Evolutionary conservation across 768 basidiomycete species (phyloP).

Genomic region (Rhizopogon vinicolor): DNA sequence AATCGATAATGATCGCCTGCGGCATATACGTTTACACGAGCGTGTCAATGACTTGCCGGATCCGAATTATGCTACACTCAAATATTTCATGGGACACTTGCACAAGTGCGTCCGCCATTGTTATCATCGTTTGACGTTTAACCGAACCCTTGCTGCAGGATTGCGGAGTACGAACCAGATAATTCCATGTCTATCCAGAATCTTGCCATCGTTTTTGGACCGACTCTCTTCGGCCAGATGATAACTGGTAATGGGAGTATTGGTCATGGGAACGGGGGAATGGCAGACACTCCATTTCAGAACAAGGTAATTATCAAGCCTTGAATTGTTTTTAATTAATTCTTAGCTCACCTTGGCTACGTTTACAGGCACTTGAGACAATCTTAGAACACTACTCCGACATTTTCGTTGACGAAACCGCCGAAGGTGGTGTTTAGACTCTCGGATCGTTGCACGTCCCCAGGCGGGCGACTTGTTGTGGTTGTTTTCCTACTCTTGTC

Average conservation of each 20-base stretch:
- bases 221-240: conserved; percentile 83
- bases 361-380: conserved; percentile 81
- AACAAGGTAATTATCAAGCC: conserved; percentile 48
- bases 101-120: conserved; percentile 54
- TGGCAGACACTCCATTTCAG: conserved; percentile 69
- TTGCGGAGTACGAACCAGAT: conserved; percentile 65
- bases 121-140: neutral
- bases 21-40: conserved; percentile 95
- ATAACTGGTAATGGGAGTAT: conserved; percentile 39
- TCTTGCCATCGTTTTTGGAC: conserved; percentile 94
- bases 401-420: conserved; percentile 90
- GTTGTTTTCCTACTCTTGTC: conserved; percentile 14
- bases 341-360: neutral
- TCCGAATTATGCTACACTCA: conserved; percentile 96
- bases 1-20: conserved; percentile 90
- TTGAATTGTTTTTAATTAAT: neutral
- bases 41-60: conserved; percentile 97
- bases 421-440: conserved; percentile 37
- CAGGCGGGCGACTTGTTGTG: conserved; percentile 8
- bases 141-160: conserved; percentile 37
- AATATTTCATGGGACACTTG: conserved; percentile 92
- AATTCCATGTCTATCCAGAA: conserved; percentile 95
- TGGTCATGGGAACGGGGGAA: conserved; percentile 46
- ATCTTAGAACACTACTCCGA: conserved; percentile 92
- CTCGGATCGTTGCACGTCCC: neutral